Evolutionary conservation across 768 basidiomycete species (phyloP), one percentile per base, ranked within the genome.

Genomic region (Wakefieldia striispora): DNA sequence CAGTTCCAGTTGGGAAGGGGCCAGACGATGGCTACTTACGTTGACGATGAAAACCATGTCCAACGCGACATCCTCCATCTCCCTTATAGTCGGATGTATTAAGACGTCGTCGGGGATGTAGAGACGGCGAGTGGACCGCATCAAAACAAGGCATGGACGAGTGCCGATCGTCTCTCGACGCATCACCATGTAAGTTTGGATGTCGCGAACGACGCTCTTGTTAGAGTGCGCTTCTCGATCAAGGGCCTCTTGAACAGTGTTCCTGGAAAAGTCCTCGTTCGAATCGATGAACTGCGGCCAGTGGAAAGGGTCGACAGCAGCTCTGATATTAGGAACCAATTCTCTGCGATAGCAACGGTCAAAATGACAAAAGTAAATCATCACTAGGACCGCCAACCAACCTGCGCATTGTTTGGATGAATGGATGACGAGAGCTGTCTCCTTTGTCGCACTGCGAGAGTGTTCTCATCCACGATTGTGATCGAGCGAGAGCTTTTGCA

Each of bases 91-190:
- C 6, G 64, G 55, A 21, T 65, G 21, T 21, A 23, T 39, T 44
- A 66, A 40, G 13, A 67, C 52, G 6, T 55, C 42, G 36, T 61
- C 57, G 13, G 65, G 53, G 17, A 66, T 56, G 44, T 59, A 56
- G 33, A 67, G 54, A 12, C 38, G 53, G 17, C 64, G 64, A 40
- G 53, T 58, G 4, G 66, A 65, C 20, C 61, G 62, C 64, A 66
- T 62, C 16, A 66, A 43, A 41, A 63, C 64, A 37, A 65, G 40
- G 40, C 61, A 63, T 4, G 64, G 64, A 23, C 60, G 61, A 29
- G 62, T 62, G 27, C 64, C 64, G 40, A 66, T 60, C 17, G 64
- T 47, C 46, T 66, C 57, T 24, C 64, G 62, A 29, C 64, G 64
- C 50, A 51, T 62, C 39, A 66, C 31, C 62, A 60, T 62, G 43